Conservation (phyloP, 805 yeast genomes). For the Spencermartinsiella europaea region DNA sequence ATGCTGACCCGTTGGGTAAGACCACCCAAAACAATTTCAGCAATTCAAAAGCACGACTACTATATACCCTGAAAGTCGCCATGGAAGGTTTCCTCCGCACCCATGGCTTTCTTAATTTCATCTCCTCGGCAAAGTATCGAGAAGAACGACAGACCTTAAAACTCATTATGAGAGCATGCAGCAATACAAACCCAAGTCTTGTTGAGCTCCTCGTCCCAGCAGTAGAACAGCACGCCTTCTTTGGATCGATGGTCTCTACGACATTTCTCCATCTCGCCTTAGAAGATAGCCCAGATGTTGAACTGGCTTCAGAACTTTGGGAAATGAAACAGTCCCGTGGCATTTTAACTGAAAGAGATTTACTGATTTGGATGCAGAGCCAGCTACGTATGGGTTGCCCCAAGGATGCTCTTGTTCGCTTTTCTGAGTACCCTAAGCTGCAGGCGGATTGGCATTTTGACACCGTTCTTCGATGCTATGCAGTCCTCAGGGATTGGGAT, state of each 20-base stretch:
- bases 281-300: background rate
- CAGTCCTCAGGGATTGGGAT: conserved; percentile 46
- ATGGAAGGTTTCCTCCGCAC: background rate
- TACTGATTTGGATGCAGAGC: background rate
- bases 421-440: conserved; percentile 31
- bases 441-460: conserved; percentile 47
- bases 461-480: conserved; percentile 43
- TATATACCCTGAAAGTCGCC: background rate
- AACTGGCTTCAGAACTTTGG: background rate
- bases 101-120: background rate
- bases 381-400: background rate
- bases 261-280: background rate
- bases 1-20: too few species aligned
- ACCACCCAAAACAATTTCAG: too few species aligned
- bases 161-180: too few species aligned
- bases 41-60: too few species aligned
- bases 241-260: conserved; percentile 4
- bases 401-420: background rate
- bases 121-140: too few species aligned
- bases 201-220: too few species aligned
- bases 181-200: too few species aligned
- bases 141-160: too few species aligned
- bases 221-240: background rate
- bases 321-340: background rate
- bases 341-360: background rate